Evolutionary conservation across 2,329 filamentous ascomycete genomes (phyloP).

Genomic region (Nemania sp.): DNA sequence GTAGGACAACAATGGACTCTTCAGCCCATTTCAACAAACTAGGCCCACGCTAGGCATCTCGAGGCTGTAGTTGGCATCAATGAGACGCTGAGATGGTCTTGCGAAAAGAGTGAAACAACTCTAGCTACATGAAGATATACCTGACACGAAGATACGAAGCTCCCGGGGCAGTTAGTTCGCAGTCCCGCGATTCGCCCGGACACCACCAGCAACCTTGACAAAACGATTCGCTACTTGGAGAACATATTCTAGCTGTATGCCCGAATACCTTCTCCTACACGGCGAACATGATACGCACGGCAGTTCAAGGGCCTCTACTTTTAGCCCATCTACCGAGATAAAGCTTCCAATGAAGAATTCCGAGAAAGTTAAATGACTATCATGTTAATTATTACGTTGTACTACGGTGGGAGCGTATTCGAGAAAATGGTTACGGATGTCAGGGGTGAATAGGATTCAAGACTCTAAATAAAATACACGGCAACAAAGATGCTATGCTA

Average conservation of each 20-base stretch:
- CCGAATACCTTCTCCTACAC: neutral
- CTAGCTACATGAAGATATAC: constrained; percentile 15
- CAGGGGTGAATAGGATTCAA: neutral
- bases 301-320: neutral
- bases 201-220: constrained; percentile 6
- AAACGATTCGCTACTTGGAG: constrained; percentile 7
- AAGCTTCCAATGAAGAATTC: neutral
- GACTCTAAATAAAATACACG: neutral
- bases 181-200: neutral
- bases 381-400: constrained; percentile 7
- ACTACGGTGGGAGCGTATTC: neutral
- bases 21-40: constrained; percentile 13
- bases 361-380: neutral
- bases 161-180: constrained; percentile 6
- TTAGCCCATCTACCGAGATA: neutral
- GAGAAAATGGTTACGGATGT: neutral
- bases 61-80: neutral
- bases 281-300: constrained; percentile 6
- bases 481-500: neutral
- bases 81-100: neutral
- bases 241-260: neutral
- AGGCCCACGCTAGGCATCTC: constrained; percentile 1
- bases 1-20: neutral
- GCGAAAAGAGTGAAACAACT: constrained; percentile 1
- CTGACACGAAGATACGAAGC: constrained; percentile 13